phyloP scores from a whole-genome alignment of 179 eudicot species.

The Camellia oleifera region DNA sequence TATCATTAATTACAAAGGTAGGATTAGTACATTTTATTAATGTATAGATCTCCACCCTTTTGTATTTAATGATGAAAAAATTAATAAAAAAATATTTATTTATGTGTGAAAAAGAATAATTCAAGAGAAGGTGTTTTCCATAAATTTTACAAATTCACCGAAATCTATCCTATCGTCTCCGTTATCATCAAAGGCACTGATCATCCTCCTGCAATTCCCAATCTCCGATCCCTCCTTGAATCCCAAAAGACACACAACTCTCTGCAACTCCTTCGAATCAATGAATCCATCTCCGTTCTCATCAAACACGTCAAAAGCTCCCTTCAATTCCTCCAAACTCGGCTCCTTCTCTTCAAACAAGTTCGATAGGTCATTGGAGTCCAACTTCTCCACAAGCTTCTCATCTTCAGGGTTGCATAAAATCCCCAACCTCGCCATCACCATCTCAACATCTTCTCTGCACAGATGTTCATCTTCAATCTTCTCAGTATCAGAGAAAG shows the following conservation, averaged over 20 bases:
- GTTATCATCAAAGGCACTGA: constrained; percentile 35
- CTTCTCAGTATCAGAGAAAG: neutral
- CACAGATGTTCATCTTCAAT: neutral
- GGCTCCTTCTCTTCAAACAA: constrained; percentile 67
- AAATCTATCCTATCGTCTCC: constrained; percentile 50
- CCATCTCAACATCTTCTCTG: constrained; percentile 34
- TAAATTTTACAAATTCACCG: constrained; percentile 36
- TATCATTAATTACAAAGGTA: too few species aligned
- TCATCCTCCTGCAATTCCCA: constrained; percentile 43
- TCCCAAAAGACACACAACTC: constrained; percentile 46
- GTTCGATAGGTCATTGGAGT: constrained; percentile 27
- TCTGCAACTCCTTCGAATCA: constrained; percentile 50
- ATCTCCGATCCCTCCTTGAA: constrained; percentile 38
- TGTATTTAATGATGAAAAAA: too few species aligned
- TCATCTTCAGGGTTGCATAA: constrained; percentile 26
- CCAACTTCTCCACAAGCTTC: constrained; percentile 24
- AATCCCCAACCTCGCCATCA: constrained; percentile 56
- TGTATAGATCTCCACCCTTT: too few species aligned
- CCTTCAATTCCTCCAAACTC: constrained; percentile 59
- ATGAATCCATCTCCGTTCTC: constrained; percentile 73
- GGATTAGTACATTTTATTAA: too few species aligned
- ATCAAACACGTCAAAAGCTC: constrained; percentile 82
- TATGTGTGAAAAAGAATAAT: neutral
- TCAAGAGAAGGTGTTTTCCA: constrained; percentile 24
- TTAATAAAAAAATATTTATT: too few species aligned